phyloP scores from a whole-genome alignment of 768 basidiomycete species.

The Mrakia gelida region DNA sequence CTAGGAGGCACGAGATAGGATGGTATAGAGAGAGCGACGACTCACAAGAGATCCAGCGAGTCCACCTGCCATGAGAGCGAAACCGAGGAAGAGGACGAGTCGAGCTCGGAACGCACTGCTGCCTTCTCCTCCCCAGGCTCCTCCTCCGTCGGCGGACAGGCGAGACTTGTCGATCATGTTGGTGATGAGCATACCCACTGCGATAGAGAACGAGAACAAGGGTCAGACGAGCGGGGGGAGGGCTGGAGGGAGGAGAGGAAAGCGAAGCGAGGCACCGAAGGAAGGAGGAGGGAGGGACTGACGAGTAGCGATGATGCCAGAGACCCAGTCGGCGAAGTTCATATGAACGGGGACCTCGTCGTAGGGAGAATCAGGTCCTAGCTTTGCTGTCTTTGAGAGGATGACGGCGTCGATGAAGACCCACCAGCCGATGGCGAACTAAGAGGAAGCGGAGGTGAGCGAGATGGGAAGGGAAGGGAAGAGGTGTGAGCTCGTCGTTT shows the following conservation, averaged over 20 bases:
- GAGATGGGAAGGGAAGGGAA: slow-evolving; percentile 18
- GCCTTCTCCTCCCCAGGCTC: slow-evolving; percentile 53
- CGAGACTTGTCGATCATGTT: slow-evolving; percentile 93
- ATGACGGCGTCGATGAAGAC: slow-evolving; percentile 89
- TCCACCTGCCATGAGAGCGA: slow-evolving; percentile 96
- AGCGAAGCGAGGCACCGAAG: not conserved
- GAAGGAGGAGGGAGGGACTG: slow-evolving; percentile 30
- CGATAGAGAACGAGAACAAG: not conserved
- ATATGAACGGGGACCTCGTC: slow-evolving; percentile 73
- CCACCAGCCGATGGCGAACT: slow-evolving; percentile 52
- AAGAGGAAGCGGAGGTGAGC: slow-evolving; percentile 21
- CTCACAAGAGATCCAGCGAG: slow-evolving; percentile 88
- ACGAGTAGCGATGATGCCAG: slow-evolving; percentile 80
- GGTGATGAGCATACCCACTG: slow-evolving; percentile 80
- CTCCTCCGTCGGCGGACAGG: slow-evolving; percentile 59
- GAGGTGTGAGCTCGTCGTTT: slow-evolving; percentile 1
- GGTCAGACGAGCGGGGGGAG: not conserved
- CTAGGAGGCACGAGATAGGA: not conserved
- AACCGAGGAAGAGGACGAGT: slow-evolving; percentile 86
- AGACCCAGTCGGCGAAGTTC: slow-evolving; percentile 94
- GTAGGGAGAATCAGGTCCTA: slow-evolving; percentile 67
- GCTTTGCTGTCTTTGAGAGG: slow-evolving; percentile 75
- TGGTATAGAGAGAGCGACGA: not conserved
- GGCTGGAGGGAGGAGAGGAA: not conserved
- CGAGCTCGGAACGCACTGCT: slow-evolving; percentile 86